Percentiles rank a stretch among this genome's conserved stretches.
phyloP scores from a whole-genome alignment of 257 asterid genomes.

The Lycium barbarum region DNA sequence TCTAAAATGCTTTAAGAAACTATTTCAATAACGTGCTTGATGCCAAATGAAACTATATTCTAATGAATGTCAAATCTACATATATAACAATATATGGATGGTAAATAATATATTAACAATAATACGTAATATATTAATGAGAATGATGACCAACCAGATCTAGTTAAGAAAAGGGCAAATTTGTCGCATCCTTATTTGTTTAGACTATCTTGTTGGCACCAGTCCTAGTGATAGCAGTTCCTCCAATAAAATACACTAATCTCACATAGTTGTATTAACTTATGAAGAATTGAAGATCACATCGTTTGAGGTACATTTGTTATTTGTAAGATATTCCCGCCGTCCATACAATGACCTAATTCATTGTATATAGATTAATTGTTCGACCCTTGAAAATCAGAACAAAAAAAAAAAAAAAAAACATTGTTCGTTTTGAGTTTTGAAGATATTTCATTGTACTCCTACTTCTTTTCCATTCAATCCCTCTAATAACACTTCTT shows the following conservation, averaged over 20 bases:
- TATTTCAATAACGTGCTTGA: neutral
- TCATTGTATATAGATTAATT: neutral
- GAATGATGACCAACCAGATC: neutral
- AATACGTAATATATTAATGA: neutral
- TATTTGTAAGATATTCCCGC: neutral
- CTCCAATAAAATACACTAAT: conserved; percentile 15
- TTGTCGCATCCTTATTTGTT: conserved; percentile 19
- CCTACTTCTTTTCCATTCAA: too few relatives aligned
- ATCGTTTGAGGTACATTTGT: neutral
- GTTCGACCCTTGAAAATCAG: neutral
- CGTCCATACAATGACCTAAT: conserved; percentile 18
- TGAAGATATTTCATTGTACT: neutral
- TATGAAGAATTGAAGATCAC: neutral
- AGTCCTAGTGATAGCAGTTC: neutral
- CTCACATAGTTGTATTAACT: conserved; percentile 1
- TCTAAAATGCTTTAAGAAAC: neutral
- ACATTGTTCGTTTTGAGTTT: neutral
- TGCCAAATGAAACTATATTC: neutral
- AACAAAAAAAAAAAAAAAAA: too few relatives aligned
- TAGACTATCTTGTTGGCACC: neutral
- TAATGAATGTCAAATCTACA: neutral
- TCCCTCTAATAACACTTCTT: too few relatives aligned
- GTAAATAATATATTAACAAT: neutral
- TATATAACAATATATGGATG: neutral
- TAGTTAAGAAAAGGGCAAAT: neutral